Percentiles rank a stretch among this genome's conserved stretches.
Evolutionary conservation across 2,329 filamentous ascomycete genomes (phyloP).

Genomic region (Pezicula neosporulosa): DNA sequence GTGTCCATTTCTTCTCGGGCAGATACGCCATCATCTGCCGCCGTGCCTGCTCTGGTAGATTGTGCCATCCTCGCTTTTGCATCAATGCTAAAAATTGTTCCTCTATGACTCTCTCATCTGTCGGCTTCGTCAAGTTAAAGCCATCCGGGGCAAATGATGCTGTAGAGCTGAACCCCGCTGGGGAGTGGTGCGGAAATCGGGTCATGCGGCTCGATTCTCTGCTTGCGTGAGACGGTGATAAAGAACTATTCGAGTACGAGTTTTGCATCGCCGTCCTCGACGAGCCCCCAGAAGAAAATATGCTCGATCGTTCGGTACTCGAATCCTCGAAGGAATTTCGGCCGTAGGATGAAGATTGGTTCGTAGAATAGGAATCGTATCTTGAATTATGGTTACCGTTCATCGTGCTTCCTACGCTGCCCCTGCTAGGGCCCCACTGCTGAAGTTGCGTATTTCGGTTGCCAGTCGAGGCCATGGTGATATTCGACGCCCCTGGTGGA

Average conservation of each 20-base stretch:
- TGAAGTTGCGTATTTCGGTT: slow-evolving; percentile 70
- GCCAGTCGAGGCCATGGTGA: slow-evolving; percentile 69
- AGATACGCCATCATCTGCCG: slow-evolving; percentile 97
- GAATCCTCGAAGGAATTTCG: slow-evolving; percentile 59
- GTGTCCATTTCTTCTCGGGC: slow-evolving; percentile 92
- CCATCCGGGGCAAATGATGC: slow-evolving; percentile 24
- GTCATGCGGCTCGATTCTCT: slow-evolving; percentile 55
- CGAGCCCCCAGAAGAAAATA: slow-evolving; percentile 53
- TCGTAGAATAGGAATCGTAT: slow-evolving; percentile 59
- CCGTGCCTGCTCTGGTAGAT: slow-evolving; percentile 88
- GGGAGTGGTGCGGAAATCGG: slow-evolving; percentile 39
- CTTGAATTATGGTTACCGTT: slow-evolving; percentile 52
- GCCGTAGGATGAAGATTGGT: slow-evolving; percentile 24
- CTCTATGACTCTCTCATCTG: slow-evolving; percentile 80
- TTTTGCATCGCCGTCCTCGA: slow-evolving; percentile 50
- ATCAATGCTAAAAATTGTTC: slow-evolving; percentile 90
- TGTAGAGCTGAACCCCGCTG: slow-evolving; percentile 17
- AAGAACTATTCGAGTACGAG: slow-evolving; percentile 53
- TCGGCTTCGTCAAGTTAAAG: slow-evolving; percentile 66
- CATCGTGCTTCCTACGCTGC: slow-evolving; percentile 49
- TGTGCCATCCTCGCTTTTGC: slow-evolving; percentile 98
- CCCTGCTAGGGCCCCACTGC: slow-evolving; percentile 65
- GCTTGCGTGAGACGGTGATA: slow-evolving; percentile 24
- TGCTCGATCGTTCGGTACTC: slow-evolving; percentile 50
- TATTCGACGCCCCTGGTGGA: slow-evolving; percentile 53